Evolutionary conservation across 768 basidiomycete species (phyloP).

Genomic region (Tulasnella sp.): DNA sequence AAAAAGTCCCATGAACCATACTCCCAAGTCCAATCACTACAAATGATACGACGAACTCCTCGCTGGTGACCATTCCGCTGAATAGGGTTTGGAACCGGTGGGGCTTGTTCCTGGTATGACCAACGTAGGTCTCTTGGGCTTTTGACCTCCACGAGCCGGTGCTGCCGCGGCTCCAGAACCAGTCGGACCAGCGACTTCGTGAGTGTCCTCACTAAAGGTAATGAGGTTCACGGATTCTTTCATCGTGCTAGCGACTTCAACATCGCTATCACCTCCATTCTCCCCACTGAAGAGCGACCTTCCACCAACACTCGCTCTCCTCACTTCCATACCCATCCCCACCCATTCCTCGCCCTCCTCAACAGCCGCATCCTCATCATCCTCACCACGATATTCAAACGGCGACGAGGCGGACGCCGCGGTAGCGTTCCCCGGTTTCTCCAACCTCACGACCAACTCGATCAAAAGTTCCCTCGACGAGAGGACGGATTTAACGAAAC

Average conservation of each 20-base stretch:
- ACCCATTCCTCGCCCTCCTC: background rate
- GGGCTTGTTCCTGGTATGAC: background rate
- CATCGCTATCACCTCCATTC: background rate
- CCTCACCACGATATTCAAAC: no score
- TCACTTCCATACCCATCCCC: background rate
- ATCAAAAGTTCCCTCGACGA: conserved; percentile 1
- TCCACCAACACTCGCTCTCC: background rate
- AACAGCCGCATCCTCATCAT: no score
- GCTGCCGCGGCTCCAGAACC: no score
- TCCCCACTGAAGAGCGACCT: background rate
- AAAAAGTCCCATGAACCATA: background rate
- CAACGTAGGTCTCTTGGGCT: background rate
- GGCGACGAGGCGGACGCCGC: no score
- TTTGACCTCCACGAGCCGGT: background rate
- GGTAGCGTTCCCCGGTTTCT: background rate
- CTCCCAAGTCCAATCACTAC: background rate
- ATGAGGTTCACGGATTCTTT: background rate
- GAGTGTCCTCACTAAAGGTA: background rate
- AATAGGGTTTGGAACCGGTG: background rate
- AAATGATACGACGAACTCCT: background rate
- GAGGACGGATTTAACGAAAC: conserved; percentile 10
- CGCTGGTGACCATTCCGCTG: background rate
- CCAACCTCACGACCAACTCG: conserved; percentile 4
- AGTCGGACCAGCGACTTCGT: background rate
- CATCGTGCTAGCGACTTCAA: background rate